Conservation (phyloP, 2,329 filamentous ascomycete genomes). For the Sphaerostilbella broomeana region DNA sequence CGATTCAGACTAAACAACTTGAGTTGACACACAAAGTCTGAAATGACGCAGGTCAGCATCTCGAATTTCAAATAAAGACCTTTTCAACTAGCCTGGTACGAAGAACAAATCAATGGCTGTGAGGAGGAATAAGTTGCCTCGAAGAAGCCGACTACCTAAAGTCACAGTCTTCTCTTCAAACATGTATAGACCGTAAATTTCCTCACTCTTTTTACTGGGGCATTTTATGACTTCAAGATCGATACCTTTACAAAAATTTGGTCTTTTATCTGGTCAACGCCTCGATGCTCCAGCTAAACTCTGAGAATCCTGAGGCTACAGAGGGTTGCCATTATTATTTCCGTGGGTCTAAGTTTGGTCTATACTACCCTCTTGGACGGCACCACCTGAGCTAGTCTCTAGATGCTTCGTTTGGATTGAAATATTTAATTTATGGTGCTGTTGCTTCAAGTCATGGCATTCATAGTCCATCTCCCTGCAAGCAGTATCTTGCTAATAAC, state of each 20-base stretch:
- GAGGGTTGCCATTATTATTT: constrained; percentile 35
- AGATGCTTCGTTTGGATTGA: constrained; percentile 52
- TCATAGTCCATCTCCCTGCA: constrained; percentile 60
- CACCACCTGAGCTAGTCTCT: constrained; percentile 36
- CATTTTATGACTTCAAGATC: constrained; percentile 64
- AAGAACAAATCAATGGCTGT: constrained; percentile 20
- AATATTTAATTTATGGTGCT: constrained; percentile 53
- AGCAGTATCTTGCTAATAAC: constrained; percentile 57
- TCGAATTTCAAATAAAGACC: constrained; percentile 28
- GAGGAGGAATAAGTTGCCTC: constrained; percentile 14
- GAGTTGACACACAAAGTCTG: constrained; percentile 35
- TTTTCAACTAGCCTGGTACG: constrained; percentile 24
- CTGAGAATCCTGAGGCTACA: constrained; percentile 22
- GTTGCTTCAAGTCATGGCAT: constrained; percentile 62
- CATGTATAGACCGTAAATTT: constrained; percentile 43
- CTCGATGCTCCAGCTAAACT: constrained; percentile 33
- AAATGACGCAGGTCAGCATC: constrained; percentile 37
- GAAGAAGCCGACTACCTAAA: not conserved
- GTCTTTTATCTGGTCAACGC: constrained; percentile 62
- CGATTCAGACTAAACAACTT: constrained; percentile 3
- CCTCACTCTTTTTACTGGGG: constrained; percentile 53
- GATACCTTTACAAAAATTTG: constrained; percentile 64
- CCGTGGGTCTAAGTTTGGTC: too few relatives aligned
- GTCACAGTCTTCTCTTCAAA: constrained; percentile 29
- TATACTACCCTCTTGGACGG: constrained; percentile 47